Percentiles rank a stretch among this genome's conserved stretches.
These are phyloP conservation scores for Penicillium malachiteum DNA, from an alignment of 495 filamentous ascomycete species.

Conservation along the genomic window DNA sequence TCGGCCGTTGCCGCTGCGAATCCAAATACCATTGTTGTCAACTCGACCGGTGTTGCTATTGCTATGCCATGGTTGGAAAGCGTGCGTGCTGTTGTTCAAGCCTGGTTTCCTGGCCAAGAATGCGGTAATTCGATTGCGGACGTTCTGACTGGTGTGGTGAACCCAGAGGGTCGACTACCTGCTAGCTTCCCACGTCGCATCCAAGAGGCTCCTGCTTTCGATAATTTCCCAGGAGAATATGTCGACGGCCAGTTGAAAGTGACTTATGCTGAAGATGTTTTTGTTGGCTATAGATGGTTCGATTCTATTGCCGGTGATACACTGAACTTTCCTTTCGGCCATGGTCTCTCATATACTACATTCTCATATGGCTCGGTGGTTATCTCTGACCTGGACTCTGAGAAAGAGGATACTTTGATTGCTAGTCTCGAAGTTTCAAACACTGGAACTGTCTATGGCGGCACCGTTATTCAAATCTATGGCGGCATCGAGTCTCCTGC, in stretches of 20 bases:
- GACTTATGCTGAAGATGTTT: constrained; percentile 55
- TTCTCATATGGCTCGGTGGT: background rate
- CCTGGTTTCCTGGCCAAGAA: constrained; percentile 80
- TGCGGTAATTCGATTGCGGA: constrained; percentile 77
- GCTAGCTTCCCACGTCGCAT: constrained; percentile 56
- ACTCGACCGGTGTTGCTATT: constrained; percentile 73
- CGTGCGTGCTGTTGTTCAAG: constrained; percentile 60
- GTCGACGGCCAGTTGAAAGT: too few species aligned
- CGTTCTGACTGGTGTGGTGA: constrained; percentile 74
- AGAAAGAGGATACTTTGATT: constrained; percentile 47
- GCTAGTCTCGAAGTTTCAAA: constrained; percentile 66
- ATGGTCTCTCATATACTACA: background rate
- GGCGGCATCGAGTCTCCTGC: constrained; percentile 39
- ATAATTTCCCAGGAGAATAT: background rate
- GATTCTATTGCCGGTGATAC: background rate
- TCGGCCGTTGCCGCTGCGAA: background rate
- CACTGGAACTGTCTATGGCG: constrained; percentile 60
- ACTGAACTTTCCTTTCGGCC: background rate
- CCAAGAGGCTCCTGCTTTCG: background rate
- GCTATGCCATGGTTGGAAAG: constrained; percentile 67
- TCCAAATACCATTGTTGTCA: constrained; percentile 20
- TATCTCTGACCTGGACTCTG: background rate
- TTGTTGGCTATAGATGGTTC: constrained; percentile 46
- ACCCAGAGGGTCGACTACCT: constrained; percentile 71
- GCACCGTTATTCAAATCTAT: constrained; percentile 76